Evolutionary conservation across 1,139 yeast species (phyloP), one percentile per base, ranked within the genome.

Genomic region (Scheffersomyces insectosa): DNA sequence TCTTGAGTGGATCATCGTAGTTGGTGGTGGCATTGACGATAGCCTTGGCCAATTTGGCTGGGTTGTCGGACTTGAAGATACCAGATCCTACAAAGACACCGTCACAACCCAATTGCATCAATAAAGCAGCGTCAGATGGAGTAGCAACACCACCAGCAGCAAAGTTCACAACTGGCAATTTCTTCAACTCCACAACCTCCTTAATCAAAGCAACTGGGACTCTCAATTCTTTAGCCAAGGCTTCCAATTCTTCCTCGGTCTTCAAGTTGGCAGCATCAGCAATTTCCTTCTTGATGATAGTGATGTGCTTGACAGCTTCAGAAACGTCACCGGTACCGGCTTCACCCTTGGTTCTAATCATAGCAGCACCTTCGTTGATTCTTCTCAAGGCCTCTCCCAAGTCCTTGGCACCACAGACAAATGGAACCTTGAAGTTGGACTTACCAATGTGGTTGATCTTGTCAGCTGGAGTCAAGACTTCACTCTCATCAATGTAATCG

Each of bases 81-180:
- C 96, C 96, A 7, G 90, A 83, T n/a, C 96, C 96, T 34, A 88
- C 96, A 60, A 88, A 88, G 33, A 88, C 90, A 51, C 96, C 96
- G 60, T 88, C 95, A 63, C 90, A 85, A n/a, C 96, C 96, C 56
- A 87, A 73, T 66, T 87, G 91, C 95, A 88, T 87, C 66, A 89
- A 83, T 52, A 88, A 70, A 9, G 95, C 95, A 36, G 95, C 95
- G 64, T 88, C 96, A 2, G 93, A 84, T 27, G 96, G 96, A 9
- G 95, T 85, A 9, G 95, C 95, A 42, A 88, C 85, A 50, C 96
- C 96, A 40, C 96, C 96, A 36, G 95, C 95, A 34, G 95, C 95
- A 63, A 88, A 88, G 70, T 86, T 87, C 43, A 88, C 95, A 38
- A 88, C 95, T 1, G 93, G 93, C 51, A 88, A 75, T 53, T 83